Evolutionary conservation across 2,329 filamentous ascomycete species (phyloP).

Genomic region (Ceratocystis variospora): DNA sequence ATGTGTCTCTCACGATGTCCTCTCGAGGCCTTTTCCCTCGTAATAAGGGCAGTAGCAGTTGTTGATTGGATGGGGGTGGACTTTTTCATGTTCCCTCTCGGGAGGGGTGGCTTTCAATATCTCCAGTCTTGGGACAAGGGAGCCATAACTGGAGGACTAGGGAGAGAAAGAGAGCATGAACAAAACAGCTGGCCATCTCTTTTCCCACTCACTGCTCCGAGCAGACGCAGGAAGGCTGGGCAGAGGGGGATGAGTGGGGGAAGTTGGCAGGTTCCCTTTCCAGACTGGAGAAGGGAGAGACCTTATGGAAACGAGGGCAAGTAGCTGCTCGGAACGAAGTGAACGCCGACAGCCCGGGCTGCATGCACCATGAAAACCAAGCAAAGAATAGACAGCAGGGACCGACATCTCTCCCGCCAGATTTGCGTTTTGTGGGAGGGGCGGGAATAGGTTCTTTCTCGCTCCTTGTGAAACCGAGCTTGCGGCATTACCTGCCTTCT

Average conservation of each 20-base stretch:
- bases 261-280: not conserved
- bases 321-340: not conserved
- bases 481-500: not conserved
- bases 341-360: too few relatives aligned
- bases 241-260: not conserved
- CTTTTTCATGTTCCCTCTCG: not conserved
- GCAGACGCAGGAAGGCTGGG: not conserved
- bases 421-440: not conserved
- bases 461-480: not conserved
- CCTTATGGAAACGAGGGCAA: not conserved
- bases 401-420: not conserved
- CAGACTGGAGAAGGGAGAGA: not conserved
- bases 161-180: not conserved
- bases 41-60: not conserved
- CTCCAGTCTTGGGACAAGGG: not conserved
- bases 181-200: not conserved
- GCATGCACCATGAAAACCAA: too few relatives aligned
- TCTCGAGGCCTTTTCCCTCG: not conserved
- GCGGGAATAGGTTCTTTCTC: not conserved
- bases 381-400: not conserved
- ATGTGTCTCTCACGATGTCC: not conserved
- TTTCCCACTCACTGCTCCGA: not conserved
- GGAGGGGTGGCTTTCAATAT: not conserved
- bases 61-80: too few relatives aligned
- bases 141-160: not conserved